Evolutionary conservation across 2,329 filamentous ascomycete species (phyloP).

Genomic region (Aspergillus hortae): DNA sequence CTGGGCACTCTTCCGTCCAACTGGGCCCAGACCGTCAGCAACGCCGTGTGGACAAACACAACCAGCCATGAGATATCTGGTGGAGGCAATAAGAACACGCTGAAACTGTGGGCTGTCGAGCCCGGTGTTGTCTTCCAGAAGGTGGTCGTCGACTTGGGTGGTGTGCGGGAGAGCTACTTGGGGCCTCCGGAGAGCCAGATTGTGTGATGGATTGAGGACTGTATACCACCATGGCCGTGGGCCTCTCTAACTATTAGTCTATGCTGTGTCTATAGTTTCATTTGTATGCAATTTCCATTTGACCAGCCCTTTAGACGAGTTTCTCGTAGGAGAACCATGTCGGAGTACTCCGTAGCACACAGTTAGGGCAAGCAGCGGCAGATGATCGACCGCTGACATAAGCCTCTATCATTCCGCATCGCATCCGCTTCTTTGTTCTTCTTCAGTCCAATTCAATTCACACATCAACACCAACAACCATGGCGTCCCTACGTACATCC

Average conservation of each 20-base stretch:
- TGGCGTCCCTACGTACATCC: conserved; percentile 50
- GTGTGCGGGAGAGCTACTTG: conserved; percentile 53
- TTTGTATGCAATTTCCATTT: too few species aligned
- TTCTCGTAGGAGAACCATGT: too few species aligned
- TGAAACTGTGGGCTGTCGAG: conserved; percentile 52
- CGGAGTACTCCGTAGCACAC: too few species aligned
- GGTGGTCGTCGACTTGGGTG: conserved; percentile 55
- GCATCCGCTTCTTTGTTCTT: neutral
- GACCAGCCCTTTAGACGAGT: too few species aligned
- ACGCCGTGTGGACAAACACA: conserved; percentile 26
- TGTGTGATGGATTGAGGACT: neutral
- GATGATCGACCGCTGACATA: neutral
- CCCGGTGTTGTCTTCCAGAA: conserved; percentile 56
- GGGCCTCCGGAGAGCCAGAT: conserved; percentile 54
- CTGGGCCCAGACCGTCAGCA: conserved; percentile 7
- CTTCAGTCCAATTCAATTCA: neutral
- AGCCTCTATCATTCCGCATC: neutral
- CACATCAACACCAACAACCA: conserved; percentile 21
- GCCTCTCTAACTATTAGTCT: neutral
- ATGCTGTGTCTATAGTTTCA: neutral
- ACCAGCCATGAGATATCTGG: conserved; percentile 35
- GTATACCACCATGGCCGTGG: neutral
- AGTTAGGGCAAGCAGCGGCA: neutral
- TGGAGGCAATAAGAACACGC: conserved; percentile 39
- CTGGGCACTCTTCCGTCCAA: conserved; percentile 10